A percentile compares a stretch with the other conserved stretches of the same genome.
phyloP scores from a whole-genome alignment of 805 yeast species.

The Candida silvatica region DNA sequence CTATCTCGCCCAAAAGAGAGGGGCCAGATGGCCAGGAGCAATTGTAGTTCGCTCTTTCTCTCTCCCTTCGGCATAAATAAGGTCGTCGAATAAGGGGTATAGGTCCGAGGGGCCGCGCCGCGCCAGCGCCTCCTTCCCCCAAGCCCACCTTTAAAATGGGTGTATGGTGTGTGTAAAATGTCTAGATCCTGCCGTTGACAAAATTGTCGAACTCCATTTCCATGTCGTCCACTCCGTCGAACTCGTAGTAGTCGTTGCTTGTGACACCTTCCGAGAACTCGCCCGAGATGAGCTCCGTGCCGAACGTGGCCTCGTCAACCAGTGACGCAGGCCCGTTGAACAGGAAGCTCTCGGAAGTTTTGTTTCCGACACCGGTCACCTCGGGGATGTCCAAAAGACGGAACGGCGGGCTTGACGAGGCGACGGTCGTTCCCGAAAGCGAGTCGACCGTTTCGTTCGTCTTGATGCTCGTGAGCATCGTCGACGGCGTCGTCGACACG shows the following conservation, averaged over 20 bases:
- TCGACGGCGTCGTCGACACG: conserved; percentile 16
- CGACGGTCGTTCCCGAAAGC: conserved; percentile 13
- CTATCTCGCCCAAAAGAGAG: too few species aligned
- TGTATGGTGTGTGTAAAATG: too few species aligned
- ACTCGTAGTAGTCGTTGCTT: conserved; percentile 14
- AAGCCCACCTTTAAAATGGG: too few species aligned
- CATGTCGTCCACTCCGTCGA: conserved; percentile 14
- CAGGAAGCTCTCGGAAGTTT: neutral
- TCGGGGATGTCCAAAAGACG: conserved; percentile 10
- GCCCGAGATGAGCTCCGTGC: conserved; percentile 2
- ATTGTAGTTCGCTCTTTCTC: too few species aligned
- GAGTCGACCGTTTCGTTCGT: conserved; percentile 23
- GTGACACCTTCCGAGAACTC: conserved; percentile 6
- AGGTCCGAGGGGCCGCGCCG: too few species aligned
- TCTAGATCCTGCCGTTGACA: conserved; percentile 22
- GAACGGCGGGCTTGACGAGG: conserved; percentile 10
- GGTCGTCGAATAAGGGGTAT: too few species aligned
- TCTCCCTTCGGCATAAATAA: too few species aligned
- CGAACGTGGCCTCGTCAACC: conserved; percentile 3
- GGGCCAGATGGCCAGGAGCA: too few species aligned
- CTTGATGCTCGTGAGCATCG: conserved; percentile 17
- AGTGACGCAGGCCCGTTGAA: conserved; percentile 2
- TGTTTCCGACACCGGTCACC: neutral
- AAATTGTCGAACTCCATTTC: conserved; percentile 23
- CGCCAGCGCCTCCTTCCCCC: too few species aligned